Evolutionary conservation across 345 rosid species (phyloP).

Genomic region (Cardamine occulta): DNA sequence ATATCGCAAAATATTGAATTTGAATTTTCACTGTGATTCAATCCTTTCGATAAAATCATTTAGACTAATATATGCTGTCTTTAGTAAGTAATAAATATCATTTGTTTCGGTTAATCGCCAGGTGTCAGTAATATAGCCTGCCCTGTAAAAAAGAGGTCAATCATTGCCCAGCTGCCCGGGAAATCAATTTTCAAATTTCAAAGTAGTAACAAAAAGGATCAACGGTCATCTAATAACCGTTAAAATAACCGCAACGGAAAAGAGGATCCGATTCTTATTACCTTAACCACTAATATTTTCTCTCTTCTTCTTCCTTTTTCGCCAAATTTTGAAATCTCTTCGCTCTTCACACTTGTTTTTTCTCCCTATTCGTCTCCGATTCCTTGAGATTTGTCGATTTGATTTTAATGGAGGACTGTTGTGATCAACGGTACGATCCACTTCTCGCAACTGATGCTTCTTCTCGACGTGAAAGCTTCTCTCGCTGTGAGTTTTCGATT

Average conservation of each 20-base stretch:
- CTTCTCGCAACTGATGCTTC: constrained; percentile 58
- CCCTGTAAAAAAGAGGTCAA: constrained; percentile 32
- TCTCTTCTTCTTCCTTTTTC: constrained; percentile 29
- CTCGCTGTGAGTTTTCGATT: constrained; percentile 38
- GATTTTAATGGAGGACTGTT: constrained; percentile 43
- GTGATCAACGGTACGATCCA: constrained; percentile 37
- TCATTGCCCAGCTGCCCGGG: constrained; percentile 40
- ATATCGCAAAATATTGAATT: background rate
- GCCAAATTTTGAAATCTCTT: constrained; percentile 29
- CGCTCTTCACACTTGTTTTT: constrained; percentile 9
- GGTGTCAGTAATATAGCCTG: constrained; percentile 3
- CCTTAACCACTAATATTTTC: constrained; percentile 24
- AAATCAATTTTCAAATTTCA: constrained; percentile 42
- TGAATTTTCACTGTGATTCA: background rate
- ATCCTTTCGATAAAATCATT: background rate
- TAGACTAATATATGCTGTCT: background rate
- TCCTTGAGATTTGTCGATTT: background rate
- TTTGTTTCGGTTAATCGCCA: constrained; percentile 22
- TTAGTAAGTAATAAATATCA: background rate
- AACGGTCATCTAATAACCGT: constrained; percentile 45
- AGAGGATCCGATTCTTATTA: constrained; percentile 28
- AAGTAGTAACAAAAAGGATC: constrained; percentile 27
- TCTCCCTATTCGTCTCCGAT: background rate
- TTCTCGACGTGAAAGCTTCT: constrained; percentile 42
- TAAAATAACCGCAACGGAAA: constrained; percentile 32